phyloP scores from a whole-genome alignment of 73 alveolate genomes.

The Symbiodinium pilosum region DNA sequence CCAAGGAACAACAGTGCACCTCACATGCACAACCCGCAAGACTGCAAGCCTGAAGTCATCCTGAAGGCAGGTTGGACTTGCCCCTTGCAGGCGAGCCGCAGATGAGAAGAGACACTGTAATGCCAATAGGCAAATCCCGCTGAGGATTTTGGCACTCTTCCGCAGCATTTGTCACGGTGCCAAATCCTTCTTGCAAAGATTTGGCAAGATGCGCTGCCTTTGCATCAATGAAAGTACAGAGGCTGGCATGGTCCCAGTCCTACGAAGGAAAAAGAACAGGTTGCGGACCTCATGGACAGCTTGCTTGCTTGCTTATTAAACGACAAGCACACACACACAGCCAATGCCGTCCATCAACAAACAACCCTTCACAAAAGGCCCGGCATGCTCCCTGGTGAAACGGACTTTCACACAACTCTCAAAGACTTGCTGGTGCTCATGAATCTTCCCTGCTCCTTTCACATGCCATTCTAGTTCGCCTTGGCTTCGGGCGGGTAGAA shows the following conservation, averaged over 20 bases:
- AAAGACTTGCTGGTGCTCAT: too few species aligned
- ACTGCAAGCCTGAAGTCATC: too few species aligned
- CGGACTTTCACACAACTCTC: too few species aligned
- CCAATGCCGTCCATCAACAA: neutral
- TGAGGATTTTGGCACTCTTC: conserved; percentile 83
- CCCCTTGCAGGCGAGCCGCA: conserved; percentile 24
- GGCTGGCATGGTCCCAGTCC: neutral
- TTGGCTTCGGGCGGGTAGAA: too few species aligned
- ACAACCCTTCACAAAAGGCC: too few species aligned
- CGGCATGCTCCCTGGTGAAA: too few species aligned
- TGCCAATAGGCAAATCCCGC: conserved; percentile 54
- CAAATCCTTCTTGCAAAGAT: conserved; percentile 43
- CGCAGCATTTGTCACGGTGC: conserved; percentile 89
- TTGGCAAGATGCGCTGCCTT: too few species aligned
- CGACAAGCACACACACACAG: neutral
- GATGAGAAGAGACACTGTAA: conserved; percentile 51
- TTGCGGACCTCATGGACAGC: conserved; percentile 48
- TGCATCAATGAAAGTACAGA: neutral
- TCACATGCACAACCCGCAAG: too few species aligned
- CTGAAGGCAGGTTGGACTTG: too few species aligned
- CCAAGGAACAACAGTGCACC: neutral
- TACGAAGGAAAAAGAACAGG: conserved; percentile 62
- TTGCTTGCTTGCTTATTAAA: too few species aligned
- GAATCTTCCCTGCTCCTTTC: too few species aligned
- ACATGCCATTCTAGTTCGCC: too few species aligned